Evolutionary conservation across 2,329 filamentous ascomycete species (phyloP), one percentile per base, ranked within the genome.

Genomic region (Tothia fuscella): DNA sequence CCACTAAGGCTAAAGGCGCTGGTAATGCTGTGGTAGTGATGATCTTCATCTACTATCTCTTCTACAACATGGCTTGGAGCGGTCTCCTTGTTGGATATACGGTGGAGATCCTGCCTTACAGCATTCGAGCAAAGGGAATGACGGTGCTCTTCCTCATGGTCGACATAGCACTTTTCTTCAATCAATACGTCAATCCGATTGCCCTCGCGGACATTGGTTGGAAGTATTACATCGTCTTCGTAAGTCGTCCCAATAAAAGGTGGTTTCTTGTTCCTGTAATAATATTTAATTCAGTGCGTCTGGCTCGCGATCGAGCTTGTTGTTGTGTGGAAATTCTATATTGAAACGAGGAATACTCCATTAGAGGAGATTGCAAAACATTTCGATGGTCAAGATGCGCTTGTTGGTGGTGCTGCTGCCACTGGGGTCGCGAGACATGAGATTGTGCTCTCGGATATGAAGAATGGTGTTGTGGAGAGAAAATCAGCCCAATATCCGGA

Each of bases 101-200:
- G 12, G 60, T 63, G 38, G 67, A 70, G 50, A 66, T 71, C 46
- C 51, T 66, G 24, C 62, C 63, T 4, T 67, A 64, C 53, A 56
- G 58, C 44, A 67, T 73, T 43, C 60, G 62, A 43, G 61, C 70
- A 21, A 61, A 51, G 35, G 60, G 62, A 39, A 50, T 65, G 51
- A 58, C 65, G 6, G 49, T 71, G 19, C 61, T 65, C 56, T 65
- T 65, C 51, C 52, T 66, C 32, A 59, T 62, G 41, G 60, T 67
- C 43, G 61, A 66, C 48, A 49, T 63, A 22, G 62, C 65, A 17
- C 61, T 70, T 14, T 65, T 68, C 49, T 59, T 61, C 46, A 61
- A 61, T 50, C 52, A 56, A 37, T 62, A 61, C 48, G 60, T 65
- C 42, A 67, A 66, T 38, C 63, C 63, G 3, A 56, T 67, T 20